Conservation (phyloP, 331 rosid genomes). For the Malus hybrid region DNA sequence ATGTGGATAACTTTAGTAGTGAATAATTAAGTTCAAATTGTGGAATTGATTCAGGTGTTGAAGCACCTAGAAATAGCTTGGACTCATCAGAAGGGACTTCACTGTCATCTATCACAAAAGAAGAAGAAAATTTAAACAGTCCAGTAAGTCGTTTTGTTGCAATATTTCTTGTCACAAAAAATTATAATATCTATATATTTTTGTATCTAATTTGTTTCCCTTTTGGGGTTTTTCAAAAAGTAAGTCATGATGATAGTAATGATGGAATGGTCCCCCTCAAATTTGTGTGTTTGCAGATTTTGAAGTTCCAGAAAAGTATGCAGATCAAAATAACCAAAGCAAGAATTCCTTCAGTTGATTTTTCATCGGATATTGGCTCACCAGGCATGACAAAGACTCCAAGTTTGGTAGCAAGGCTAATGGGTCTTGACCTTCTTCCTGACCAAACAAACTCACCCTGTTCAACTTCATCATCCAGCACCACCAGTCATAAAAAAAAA, state of each 20-base stretch:
- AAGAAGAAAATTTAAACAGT: constrained; percentile 42
- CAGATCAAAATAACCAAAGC: constrained; percentile 56
- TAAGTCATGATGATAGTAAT: constrained; percentile 15
- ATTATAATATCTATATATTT: not conserved
- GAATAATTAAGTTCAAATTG: not conserved
- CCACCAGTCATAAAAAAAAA: constrained; percentile 15
- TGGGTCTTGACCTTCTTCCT: constrained; percentile 94
- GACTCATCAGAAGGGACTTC: constrained; percentile 40
- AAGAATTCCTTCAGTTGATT: constrained; percentile 24
- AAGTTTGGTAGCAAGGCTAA: constrained; percentile 79
- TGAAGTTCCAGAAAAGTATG: constrained; percentile 51
- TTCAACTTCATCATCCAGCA: constrained; percentile 12
- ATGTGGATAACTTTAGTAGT: not conserved
- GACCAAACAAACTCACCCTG: constrained; percentile 42
- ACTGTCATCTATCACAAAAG: constrained; percentile 30
- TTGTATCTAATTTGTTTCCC: not conserved
- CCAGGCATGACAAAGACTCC: constrained; percentile 75
- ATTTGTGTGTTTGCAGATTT: not conserved
- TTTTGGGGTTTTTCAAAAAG: constrained; percentile 10
- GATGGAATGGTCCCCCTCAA: not conserved
- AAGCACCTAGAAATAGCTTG: constrained; percentile 82
- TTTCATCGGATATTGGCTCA: constrained; percentile 42
- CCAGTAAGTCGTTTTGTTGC: constrained; percentile 42
- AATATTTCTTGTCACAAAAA: not conserved
- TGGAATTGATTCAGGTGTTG: constrained; percentile 35